Evolutionary conservation across 257 asterid genomes (phyloP).

Genomic region (Leptodermis oblonga): DNA sequence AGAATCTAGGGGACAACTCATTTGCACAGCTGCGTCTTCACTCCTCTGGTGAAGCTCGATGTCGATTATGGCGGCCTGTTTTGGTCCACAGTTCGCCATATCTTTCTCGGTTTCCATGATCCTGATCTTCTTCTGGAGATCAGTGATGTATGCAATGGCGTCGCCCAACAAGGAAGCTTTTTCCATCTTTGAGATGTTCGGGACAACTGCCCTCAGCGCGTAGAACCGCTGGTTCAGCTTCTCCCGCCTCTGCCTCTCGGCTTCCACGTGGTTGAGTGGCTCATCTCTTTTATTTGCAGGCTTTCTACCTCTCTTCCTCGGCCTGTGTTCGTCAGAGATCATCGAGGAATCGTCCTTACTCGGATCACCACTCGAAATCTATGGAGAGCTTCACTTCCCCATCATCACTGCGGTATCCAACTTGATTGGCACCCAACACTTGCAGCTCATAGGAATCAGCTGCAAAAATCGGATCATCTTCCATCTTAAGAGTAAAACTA

Average conservation of each 20-base stretch:
- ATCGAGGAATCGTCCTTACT: conserved; percentile 35
- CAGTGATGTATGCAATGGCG: too few species aligned
- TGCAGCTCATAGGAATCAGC: conserved; percentile 48
- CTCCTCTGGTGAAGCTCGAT: too few species aligned
- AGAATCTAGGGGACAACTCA: too few species aligned
- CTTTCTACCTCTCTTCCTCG: conserved; percentile 79
- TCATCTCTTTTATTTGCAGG: conserved; percentile 81
- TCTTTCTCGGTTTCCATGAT: too few species aligned
- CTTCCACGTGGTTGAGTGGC: conserved; percentile 87
- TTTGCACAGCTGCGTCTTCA: too few species aligned
- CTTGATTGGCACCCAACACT: conserved; percentile 35
- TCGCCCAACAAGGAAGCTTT: too few species aligned
- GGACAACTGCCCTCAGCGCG: conserved; percentile 81
- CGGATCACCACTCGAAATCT: conserved; percentile 31
- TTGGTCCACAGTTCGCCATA: too few species aligned
- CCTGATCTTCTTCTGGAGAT: too few species aligned
- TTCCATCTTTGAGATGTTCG: too few species aligned
- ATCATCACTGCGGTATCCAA: conserved; percentile 47
- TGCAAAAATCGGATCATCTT: conserved; percentile 48
- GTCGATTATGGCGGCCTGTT: too few species aligned
- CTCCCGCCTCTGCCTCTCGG: conserved; percentile 91
- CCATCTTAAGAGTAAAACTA: conserved; percentile 58
- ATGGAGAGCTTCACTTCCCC: conserved; percentile 46
- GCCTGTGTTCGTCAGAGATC: conserved; percentile 60
- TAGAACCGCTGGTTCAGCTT: conserved; percentile 86